Conservation (phyloP, 345 rosid species). For the Brassica cretica region DNA sequence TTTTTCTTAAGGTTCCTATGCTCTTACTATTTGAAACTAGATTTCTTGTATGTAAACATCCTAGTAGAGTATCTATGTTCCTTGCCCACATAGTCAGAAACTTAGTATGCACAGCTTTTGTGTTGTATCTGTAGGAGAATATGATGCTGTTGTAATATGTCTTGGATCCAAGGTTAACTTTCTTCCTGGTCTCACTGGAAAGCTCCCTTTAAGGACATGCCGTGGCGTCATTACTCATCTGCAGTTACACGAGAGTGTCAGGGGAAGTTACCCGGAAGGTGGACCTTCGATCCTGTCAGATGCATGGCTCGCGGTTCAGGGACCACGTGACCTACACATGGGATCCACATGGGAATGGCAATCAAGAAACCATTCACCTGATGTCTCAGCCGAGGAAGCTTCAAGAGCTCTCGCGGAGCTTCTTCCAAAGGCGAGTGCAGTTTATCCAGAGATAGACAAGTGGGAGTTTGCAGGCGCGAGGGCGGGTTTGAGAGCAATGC, state of each 20-base stretch:
- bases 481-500: constrained; percentile 94
- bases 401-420: constrained; percentile 69
- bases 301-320: constrained; percentile 85
- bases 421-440: constrained; percentile 65
- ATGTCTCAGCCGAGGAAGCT: constrained; percentile 72
- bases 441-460: constrained; percentile 63
- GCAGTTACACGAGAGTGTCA: constrained; percentile 48
- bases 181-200: constrained; percentile 74
- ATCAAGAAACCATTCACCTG: constrained; percentile 63
- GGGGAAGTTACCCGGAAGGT: constrained; percentile 60
- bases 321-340: constrained; percentile 54
- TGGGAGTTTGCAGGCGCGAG: constrained; percentile 71
- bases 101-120: background rate
- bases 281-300: constrained; percentile 83
- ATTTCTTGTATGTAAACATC: constrained; percentile 15
- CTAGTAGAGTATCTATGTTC: background rate
- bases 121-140: constrained; percentile 49
- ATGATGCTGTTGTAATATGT: constrained; percentile 79
- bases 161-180: constrained; percentile 76
- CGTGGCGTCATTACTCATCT: constrained; percentile 78
- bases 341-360: constrained; percentile 97
- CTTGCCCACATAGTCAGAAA: background rate
- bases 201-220: constrained; percentile 85
- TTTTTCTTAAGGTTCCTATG: constrained; percentile 6
- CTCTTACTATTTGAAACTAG: background rate